Percentiles rank a stretch among this genome's conserved stretches.
Conservation (phyloP, 768 basidiomycete genomes). For the Tubosaeta brunneosetosa region DNA sequence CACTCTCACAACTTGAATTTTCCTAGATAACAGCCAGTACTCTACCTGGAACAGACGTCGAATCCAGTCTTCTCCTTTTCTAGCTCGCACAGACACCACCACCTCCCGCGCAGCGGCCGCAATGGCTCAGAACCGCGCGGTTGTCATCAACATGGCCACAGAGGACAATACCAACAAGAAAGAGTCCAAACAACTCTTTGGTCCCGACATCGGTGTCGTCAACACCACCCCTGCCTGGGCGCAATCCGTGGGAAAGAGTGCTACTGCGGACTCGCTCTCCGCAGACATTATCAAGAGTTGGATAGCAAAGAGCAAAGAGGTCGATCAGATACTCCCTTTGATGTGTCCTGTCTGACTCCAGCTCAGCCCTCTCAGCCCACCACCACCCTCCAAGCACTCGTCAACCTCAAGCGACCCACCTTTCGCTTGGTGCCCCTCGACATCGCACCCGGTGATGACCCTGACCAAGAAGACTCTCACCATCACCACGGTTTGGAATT, state of each 20-base stretch:
- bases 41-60: constrained; percentile 53
- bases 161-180: constrained; percentile 37
- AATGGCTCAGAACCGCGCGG: constrained; percentile 41
- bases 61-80: constrained; percentile 46
- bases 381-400: constrained; percentile 89
- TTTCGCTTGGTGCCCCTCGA: constrained; percentile 69
- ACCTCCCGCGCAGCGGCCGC: constrained; percentile 45
- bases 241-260: constrained; percentile 54
- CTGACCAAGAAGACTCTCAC: constrained; percentile 42
- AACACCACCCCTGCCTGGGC: constrained; percentile 71
- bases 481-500: constrained; percentile 83
- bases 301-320: constrained; percentile 87
- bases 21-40: constrained; percentile 47
- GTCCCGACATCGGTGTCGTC: constrained; percentile 82
- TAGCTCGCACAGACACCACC: constrained; percentile 48
- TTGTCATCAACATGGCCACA: constrained; percentile 22
- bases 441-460: constrained; percentile 41
- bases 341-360: background rate
- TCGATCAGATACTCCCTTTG: constrained; percentile 20
- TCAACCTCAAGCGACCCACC: constrained; percentile 90
- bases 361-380: constrained; percentile 73
- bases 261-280: constrained; percentile 65
- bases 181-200: constrained; percentile 74
- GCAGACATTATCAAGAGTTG: constrained; percentile 77
- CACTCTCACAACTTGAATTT: background rate